Evolutionary conservation across 768 basidiomycete species (phyloP).

Genomic region (Gelatoporia subvermispora): DNA sequence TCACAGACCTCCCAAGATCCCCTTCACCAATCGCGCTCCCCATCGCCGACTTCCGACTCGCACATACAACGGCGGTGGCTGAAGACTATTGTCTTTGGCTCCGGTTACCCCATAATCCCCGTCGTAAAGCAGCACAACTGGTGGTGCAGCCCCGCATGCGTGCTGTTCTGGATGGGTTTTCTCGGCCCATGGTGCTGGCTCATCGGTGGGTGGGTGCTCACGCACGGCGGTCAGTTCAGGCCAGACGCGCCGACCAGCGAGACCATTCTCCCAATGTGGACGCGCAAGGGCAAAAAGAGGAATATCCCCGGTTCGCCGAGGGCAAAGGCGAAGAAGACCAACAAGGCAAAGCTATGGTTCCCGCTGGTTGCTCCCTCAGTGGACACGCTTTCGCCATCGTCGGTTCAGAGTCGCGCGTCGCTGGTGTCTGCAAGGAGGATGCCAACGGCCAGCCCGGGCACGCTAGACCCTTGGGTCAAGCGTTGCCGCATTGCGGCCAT

Average conservation of each 20-base stretch:
- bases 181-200: slow-evolving; percentile 72
- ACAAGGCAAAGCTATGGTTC: slow-evolving; percentile 40
- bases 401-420: slow-evolving; percentile 5
- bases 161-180: slow-evolving; percentile 76
- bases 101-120: slow-evolving; percentile 9
- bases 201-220: slow-evolving; percentile 66
- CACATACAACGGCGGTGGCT: slow-evolving; percentile 27
- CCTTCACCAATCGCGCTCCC: slow-evolving; percentile 7
- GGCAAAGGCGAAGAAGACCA: slow-evolving; percentile 36
- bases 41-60: slow-evolving; percentile 12
- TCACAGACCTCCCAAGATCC: too few species aligned
- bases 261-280: slow-evolving; percentile 22
- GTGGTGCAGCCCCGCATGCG: slow-evolving; percentile 18
- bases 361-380: slow-evolving; percentile 55
- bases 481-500: slow-evolving; percentile 58
- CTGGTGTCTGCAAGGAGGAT: slow-evolving; percentile 11
- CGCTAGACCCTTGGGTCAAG: slow-evolving; percentile 33
- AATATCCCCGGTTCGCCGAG: slow-evolving; percentile 22
- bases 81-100: slow-evolving; percentile 19
- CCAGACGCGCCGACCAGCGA: slow-evolving; percentile 28
- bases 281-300: slow-evolving; percentile 39
- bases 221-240: slow-evolving; percentile 36
- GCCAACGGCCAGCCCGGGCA: slow-evolving; percentile 8
- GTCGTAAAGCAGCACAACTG: not conserved
- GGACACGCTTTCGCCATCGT: slow-evolving; percentile 24